A percentile compares a stretch with the other conserved stretches of the same genome.
These are phyloP conservation scores for Mycena kentingensis DNA, from an alignment of 768 basidiomycete genomes.

Conservation along the genomic window DNA sequence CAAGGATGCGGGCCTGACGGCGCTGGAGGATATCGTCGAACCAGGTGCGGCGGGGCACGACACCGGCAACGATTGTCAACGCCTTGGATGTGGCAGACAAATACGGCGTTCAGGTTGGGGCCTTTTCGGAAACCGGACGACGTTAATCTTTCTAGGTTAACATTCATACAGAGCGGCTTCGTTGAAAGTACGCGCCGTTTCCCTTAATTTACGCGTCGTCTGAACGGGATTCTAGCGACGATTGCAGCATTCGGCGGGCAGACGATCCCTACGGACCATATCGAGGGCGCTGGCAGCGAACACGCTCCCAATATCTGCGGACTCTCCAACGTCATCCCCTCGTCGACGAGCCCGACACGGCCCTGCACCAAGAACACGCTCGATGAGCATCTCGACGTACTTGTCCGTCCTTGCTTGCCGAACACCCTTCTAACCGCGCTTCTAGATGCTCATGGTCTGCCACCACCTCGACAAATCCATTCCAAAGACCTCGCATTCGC, in stretches of 20 bases:
- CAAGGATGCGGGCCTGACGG: slow-evolving; percentile 78
- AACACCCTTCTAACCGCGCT: not conserved
- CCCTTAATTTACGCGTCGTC: not conserved
- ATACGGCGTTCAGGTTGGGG: slow-evolving; percentile 86
- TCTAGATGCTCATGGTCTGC: slow-evolving; percentile 99
- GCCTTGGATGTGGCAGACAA: slow-evolving; percentile 83
- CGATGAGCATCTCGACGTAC: slow-evolving; percentile 94
- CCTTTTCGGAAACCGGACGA: not conserved
- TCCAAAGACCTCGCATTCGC: slow-evolving; percentile 93
- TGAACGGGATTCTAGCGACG: slow-evolving; percentile 56
- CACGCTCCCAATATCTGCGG: slow-evolving; percentile 98
- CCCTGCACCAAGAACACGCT: slow-evolving; percentile 91
- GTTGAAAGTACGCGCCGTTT: slow-evolving; percentile 74
- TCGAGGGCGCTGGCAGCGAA: slow-evolving; percentile 94
- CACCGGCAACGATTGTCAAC: slow-evolving; percentile 77
- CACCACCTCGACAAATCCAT: slow-evolving; percentile 94
- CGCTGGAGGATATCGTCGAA: slow-evolving; percentile 77
- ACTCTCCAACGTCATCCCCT: slow-evolving; percentile 85
- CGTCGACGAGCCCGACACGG: slow-evolving; percentile 95
- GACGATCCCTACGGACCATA: slow-evolving; percentile 97
- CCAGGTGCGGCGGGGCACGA: slow-evolving; percentile 88
- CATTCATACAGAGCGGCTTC: slow-evolving; percentile 96
- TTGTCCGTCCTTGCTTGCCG: slow-evolving; percentile 26
- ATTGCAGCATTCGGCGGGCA: slow-evolving; percentile 86
- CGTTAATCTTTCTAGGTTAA: slow-evolving; percentile 59